Percentiles rank a stretch among this genome's conserved stretches.
These are phyloP conservation scores for Gracilaria vermiculophylla DNA, from an alignment of 23 red algal genomes.

Conservation along the genomic window DNA sequence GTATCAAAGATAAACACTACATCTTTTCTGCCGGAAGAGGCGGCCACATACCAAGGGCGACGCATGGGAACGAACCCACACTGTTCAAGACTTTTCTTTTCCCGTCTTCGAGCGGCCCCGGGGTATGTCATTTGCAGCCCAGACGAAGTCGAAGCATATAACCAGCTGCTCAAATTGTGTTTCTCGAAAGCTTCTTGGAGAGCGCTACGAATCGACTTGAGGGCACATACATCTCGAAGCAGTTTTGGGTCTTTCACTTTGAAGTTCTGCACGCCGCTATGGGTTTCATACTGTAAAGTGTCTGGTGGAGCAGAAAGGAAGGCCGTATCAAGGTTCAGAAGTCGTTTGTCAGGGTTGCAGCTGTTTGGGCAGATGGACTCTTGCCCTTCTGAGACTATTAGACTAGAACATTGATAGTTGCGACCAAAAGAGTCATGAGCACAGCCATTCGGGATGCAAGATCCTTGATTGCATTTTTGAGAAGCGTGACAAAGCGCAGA, in stretches of 20 bases:
- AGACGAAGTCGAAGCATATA: neutral
- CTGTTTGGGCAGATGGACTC: neutral
- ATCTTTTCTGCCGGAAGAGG: constrained; percentile 12
- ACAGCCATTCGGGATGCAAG: neutral
- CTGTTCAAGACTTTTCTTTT: neutral
- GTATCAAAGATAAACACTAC: constrained; percentile 23
- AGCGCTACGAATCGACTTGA: neutral
- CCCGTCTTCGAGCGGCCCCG: neutral
- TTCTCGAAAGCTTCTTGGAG: neutral
- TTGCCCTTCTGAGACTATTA: neutral
- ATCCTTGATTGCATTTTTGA: neutral
- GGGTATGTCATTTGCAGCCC: neutral
- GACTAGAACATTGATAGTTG: neutral
- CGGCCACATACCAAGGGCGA: constrained; percentile 36
- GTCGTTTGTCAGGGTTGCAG: neutral
- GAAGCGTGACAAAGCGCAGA: constrained; percentile 9
- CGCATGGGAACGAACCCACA: constrained; percentile 25
- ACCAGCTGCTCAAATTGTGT: neutral
- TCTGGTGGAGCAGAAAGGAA: neutral
- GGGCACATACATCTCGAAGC: constrained; percentile 27
- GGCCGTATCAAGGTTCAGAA: neutral
- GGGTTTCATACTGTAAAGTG: neutral
- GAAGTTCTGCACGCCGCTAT: neutral
- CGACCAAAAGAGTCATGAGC: neutral
- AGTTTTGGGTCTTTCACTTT: neutral